phyloP scores from a whole-genome alignment of 2,329 filamentous ascomycete species.

The Pyricularia sp. region DNA sequence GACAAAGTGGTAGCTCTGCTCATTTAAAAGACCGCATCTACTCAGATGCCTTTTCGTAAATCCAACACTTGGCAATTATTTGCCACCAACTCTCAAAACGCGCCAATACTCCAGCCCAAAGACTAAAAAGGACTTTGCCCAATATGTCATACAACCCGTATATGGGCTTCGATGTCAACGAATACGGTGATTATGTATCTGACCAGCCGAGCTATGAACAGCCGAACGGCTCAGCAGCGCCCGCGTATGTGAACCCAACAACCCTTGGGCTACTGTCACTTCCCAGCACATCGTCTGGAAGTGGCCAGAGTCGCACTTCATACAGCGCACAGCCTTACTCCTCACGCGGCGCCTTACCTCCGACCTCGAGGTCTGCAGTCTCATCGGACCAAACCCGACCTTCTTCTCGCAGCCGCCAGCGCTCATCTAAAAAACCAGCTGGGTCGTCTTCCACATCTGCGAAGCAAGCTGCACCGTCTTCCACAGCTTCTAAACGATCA shows the following conservation, averaged over 20 bases:
- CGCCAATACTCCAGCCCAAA: not conserved
- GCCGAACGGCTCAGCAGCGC: not conserved
- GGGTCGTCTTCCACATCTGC: too few species aligned
- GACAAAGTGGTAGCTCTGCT: not conserved
- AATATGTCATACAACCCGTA: not conserved
- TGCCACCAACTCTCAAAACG: not conserved
- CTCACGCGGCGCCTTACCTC: too few species aligned
- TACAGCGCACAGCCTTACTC: not conserved
- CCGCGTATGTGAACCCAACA: not conserved
- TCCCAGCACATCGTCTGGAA: not conserved
- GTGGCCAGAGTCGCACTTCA: not conserved
- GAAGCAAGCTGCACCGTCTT: too few species aligned
- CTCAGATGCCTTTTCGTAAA: too few species aligned
- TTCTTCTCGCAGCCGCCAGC: too few species aligned
- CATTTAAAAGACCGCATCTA: too few species aligned
- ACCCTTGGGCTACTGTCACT: not conserved
- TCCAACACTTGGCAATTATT: too few species aligned
- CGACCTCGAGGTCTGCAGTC: too few species aligned
- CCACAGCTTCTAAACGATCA: too few species aligned
- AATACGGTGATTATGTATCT: not conserved
- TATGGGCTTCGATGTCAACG: not conserved
- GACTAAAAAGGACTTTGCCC: not conserved
- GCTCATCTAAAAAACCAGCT: too few species aligned
- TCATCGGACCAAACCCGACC: too few species aligned
- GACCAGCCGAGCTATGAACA: not conserved